phyloP scores from a whole-genome alignment of 164 flowering plant genomes.

The Magnolia officinalis region DNA sequence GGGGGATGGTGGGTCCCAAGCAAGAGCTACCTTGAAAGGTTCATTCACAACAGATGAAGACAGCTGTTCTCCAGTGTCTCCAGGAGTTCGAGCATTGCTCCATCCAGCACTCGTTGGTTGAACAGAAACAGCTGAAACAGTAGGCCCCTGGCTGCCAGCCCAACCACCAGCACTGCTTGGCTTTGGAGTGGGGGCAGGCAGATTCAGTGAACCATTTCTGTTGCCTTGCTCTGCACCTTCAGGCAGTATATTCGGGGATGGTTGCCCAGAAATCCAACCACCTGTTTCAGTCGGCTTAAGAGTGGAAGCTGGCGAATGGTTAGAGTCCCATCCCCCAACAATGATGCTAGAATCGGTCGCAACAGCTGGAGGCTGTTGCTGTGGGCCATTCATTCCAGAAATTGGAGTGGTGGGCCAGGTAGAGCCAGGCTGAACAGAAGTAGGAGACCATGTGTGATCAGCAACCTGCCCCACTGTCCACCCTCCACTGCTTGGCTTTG shows the following conservation, averaged over 20 bases:
- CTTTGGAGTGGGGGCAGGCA: constrained; percentile 32
- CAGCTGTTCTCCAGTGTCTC: constrained; percentile 27
- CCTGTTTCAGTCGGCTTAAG: not conserved
- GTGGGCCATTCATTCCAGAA: not conserved
- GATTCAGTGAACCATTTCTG: constrained; percentile 15
- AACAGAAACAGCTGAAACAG: constrained; percentile 16
- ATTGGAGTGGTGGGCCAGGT: not conserved
- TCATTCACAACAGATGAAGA: not conserved
- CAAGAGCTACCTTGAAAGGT: constrained; percentile 27
- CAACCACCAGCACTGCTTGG: constrained; percentile 16
- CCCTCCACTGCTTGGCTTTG: constrained; percentile 17
- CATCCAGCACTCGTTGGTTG: constrained; percentile 39
- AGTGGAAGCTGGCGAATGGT: no score
- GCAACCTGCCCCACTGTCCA: constrained; percentile 27
- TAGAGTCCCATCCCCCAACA: no score
- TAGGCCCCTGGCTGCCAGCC: constrained; percentile 22
- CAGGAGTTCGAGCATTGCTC: constrained; percentile 36
- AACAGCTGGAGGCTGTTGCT: not conserved
- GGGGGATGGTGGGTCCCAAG: constrained; percentile 36
- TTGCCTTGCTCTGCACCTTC: constrained; percentile 6
- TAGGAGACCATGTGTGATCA: constrained; percentile 28
- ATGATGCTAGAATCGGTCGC: no score
- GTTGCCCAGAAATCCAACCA: not conserved
- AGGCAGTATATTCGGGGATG: not conserved
- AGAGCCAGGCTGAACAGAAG: constrained; percentile 13